Base-by-base conservation (phyloP, 257 asterid species). In the Nicotiana tomentosiformis region DNA sequence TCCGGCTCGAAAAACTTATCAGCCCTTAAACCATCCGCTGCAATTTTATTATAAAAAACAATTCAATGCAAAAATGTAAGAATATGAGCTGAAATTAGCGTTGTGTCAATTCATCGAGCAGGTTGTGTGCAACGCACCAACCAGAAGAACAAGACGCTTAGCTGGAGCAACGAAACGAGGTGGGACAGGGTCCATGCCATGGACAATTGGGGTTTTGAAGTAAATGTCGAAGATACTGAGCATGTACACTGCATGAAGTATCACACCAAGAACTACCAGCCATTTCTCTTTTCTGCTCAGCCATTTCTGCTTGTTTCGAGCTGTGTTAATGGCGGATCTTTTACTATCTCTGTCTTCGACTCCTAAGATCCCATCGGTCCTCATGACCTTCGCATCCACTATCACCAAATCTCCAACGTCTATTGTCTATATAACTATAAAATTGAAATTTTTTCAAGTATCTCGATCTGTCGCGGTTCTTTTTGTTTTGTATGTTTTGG, bases 11-110 rank as follows among this genome's bases (percentile, higher is more conserved):
- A 96, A 88, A 94, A 94, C 93, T 96, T 96, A 87, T 96, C 99
- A 4, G 99, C 99, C 90, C 99, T 89, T 80, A 96, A 89, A 66
- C 99, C 98, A 84, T 96, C 99, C 39, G 98, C 99, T 96, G 92
- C 90, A 43, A 80, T 49, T 51, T 32, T 32, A 32, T 30, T 3
- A 80, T 80, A 43, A 64, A 46, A 35, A 32, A n/a, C 8, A 70
- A 70, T 32, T 66, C 74, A 29, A 32, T 68, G 55, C 60, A 53
- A 26, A 10, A 53, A 23, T 33, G 37, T 14, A 4, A 15, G 10
- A 58, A 11, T 5, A 77, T 1, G 53, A 46, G 14, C 23, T 26
- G 61, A 72, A 16, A 68, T 20, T 49, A 16, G 88, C 89, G 26
- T 64, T 78, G 81, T 55, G 90, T 18, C 84, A 91, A 83, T 82